Evolutionary conservation across 169 alveolate genomes (phyloP), one percentile per base, ranked within the genome.

Genomic region (Cryptosporidium sp.): DNA sequence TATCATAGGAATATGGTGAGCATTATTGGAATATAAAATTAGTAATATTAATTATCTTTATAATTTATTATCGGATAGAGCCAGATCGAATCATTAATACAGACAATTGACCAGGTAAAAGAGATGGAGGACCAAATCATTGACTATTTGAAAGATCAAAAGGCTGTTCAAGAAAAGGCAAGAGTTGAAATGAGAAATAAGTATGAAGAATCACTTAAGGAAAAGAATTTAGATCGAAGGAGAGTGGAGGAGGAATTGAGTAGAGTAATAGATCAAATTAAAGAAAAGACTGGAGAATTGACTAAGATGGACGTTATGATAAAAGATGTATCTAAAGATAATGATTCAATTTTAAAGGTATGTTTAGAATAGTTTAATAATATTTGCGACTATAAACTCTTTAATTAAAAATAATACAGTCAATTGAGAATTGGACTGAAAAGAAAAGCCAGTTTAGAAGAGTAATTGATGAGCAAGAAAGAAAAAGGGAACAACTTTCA

Each of bases 41-140:
- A 1, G 35, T 9, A 21, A n/a, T 23, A 0, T 55, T 55, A 55
- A 55, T 26, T 55, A 4, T 48, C 55, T 48, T 48, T 1, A 67
- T 37, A 29, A 9, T 33, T 68, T 68, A 33, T 68, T 39, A 26
- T 39, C 41, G n/a, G 4, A 71, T 51, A 73, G 86, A 37, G 21
- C 70, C 70, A 73, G 37, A 18, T 29, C 14, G 86, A 73, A 58
- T 33, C 41, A 18, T n/a, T 73, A 26, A 39, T 73, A 37, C 86
- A 73, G 39, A 35, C 39, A 33, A 73, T 73, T 35, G 43, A 52
- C 21, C 61, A 73, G 35, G 86, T 73, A 21, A 52, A 39, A 41
- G 45, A 43, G 18, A 73, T 73, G 86, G 62, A 73, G 45, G 68
- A 26, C 31, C 86, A 73, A 37, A 73, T 73, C 10, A 35, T 23